These are phyloP conservation scores for Leccinum pallidistipes DNA, from an alignment of 1,284 basidiomycete species.

Conservation along the genomic window DNA sequence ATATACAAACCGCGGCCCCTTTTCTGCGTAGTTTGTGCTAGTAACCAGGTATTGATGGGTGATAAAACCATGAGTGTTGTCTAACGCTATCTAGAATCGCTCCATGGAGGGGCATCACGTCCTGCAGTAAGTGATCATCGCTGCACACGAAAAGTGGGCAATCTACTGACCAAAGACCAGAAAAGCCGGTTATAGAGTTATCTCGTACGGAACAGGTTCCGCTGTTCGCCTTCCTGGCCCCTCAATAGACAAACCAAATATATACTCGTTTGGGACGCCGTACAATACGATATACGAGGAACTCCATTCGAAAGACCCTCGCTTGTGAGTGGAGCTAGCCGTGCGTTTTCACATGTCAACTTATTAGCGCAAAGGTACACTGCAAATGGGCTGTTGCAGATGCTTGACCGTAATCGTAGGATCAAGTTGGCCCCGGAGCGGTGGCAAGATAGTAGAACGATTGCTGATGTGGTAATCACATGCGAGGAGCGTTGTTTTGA, in stretches of 20 bases:
- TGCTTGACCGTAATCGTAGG: slow-evolving; percentile 95
- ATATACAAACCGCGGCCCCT: slow-evolving; percentile 67
- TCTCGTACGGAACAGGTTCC: slow-evolving; percentile 95
- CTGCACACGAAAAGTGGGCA: not conserved
- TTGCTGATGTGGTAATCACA: slow-evolving; percentile 96
- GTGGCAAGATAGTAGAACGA: slow-evolving; percentile 89
- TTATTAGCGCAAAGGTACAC: slow-evolving; percentile 64
- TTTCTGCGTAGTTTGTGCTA: slow-evolving; percentile 98
- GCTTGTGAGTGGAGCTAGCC: slow-evolving; percentile 58
- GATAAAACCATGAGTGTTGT: not conserved
- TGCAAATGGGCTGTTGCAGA: slow-evolving; percentile 95
- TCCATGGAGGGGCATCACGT: slow-evolving; percentile 99
- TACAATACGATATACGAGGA: slow-evolving; percentile 97
- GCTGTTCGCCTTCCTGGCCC: slow-evolving; percentile 96
- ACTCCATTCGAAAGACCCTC: slow-evolving; percentile 82
- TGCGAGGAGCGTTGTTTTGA: slow-evolving; percentile 99
- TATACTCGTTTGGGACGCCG: slow-evolving; percentile 97
- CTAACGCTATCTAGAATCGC: slow-evolving; percentile 70
- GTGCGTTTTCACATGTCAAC: slow-evolving; percentile 7
- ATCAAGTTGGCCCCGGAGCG: slow-evolving; percentile 94
- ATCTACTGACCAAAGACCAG: slow-evolving; percentile 38
- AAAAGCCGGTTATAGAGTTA: slow-evolving; percentile 88
- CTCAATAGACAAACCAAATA: slow-evolving; percentile 96
- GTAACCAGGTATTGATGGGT: slow-evolving; percentile 77
- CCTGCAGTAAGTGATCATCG: slow-evolving; percentile 64